Evolutionary conservation across 164 flowering plant genomes (phyloP), one percentile per base, ranked within the genome.

Genomic region (Stephania japonica): DNA sequence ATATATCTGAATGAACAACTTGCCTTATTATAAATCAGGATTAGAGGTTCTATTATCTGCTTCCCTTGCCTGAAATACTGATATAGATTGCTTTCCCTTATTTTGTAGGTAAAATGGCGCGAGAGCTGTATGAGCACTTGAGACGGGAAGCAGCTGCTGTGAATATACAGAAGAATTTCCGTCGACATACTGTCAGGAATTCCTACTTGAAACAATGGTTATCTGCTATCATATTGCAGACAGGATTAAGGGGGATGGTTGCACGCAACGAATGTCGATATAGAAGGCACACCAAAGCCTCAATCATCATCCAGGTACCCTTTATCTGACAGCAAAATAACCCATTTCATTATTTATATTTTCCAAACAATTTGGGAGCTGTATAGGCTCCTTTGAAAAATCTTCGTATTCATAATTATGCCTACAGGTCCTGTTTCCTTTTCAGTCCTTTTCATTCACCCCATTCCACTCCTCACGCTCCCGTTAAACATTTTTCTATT

Each of bases 231-330:
- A 79, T 78, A 70, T 69, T 96, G 77, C 98, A 96, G 83, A 89
- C 95, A 72, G 98, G 98, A 53, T 80, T 93, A 80, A 90, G 97
- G 81, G 93, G 93, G 67, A 90, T 96, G 99, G 83, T 84, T 73
- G 94, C 97, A 75, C 95, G 97, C 32, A 85, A 92, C 73, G 93
- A 92, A 76, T 96, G 90, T 83, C 87, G 97, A 85, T 91, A 86
- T 74, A 85, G 92, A 81, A 89, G 87, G 82, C 90, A 90, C 76
- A 92, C 97, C 12, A 96, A 89, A 83, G 98, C 95, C 70, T 88
- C 97, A 67, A 86, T 82, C 50, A 79, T 81, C 67, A 84, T 96
- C 73, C 95, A 96, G 97, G 99, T 96, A 61, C 25, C 38, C 38
- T 18, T 67, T 73, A 5, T 11, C 62, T 53, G 16, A 14, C 42